Evolutionary conservation across 306 rosid genomes (phyloP).

Genomic region (Gastrolobium bilobum): DNA sequence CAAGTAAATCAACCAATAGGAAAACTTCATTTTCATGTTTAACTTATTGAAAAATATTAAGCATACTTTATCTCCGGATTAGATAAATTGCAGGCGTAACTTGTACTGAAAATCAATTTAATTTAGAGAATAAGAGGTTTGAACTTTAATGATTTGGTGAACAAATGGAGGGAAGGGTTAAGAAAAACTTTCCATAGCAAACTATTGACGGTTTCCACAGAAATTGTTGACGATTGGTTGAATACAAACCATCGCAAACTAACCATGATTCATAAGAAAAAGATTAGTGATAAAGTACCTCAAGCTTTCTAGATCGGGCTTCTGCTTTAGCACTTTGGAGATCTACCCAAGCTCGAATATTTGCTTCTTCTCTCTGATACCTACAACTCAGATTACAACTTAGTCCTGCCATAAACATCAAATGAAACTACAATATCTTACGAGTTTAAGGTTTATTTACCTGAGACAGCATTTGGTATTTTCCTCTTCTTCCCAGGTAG

Average conservation of each 20-base stretch:
- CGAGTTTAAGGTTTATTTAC: conserved; percentile 50
- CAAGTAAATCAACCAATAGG: background rate
- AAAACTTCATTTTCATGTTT: background rate
- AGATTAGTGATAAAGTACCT: conserved; percentile 61
- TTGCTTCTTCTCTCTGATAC: conserved; percentile 97
- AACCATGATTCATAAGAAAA: conserved; percentile 41
- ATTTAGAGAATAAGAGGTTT: background rate
- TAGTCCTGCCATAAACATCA: conserved; percentile 10
- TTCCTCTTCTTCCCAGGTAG: conserved; percentile 92
- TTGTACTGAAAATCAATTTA: background rate
- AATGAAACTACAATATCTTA: conserved; percentile 18
- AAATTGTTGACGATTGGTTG: background rate
- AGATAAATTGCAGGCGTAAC: background rate
- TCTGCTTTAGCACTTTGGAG: conserved; percentile 99
- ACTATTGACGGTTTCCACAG: background rate
- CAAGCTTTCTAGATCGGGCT: conserved; percentile 96
- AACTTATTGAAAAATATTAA: background rate
- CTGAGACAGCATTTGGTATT: conserved; percentile 83
- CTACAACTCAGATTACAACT: conserved; percentile 54
- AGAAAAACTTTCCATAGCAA: background rate
- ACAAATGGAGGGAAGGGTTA: background rate
- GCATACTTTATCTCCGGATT: background rate
- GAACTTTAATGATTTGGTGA: background rate
- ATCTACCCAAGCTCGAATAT: conserved; percentile 95
- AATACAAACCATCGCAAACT: conserved; percentile 32